These are phyloP conservation scores for Phytophthora cryptogea DNA, from an alignment of 352 stramenopile genomes.

Conservation along the genomic window DNA sequence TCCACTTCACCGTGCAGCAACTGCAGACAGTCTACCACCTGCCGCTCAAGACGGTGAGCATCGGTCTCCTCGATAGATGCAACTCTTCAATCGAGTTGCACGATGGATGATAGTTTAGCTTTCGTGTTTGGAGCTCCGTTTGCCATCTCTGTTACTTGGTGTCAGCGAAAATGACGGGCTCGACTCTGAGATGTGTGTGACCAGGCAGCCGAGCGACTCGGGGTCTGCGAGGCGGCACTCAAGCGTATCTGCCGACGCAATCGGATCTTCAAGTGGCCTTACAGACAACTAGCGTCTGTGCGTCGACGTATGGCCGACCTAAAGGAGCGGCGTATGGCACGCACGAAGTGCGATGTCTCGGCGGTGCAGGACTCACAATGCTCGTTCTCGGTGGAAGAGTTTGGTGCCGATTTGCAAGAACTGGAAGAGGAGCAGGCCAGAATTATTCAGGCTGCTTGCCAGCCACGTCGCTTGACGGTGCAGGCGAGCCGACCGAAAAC, in stretches of 20 bases:
- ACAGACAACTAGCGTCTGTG: slow-evolving; percentile 68
- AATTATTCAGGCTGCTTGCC: slow-evolving; percentile 36
- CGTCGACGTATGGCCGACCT: slow-evolving; percentile 51
- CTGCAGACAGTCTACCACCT: slow-evolving; percentile 74
- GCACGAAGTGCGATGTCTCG: not conserved
- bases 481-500: not conserved
- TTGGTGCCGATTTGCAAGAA: slow-evolving; percentile 24
- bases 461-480: slow-evolving; percentile 1
- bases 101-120: too few relatives aligned
- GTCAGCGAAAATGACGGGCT: slow-evolving; percentile 20
- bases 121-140: not conserved
- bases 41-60: slow-evolving; percentile 66
- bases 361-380: not conserved
- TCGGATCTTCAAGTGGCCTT: slow-evolving; percentile 75
- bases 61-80: too few relatives aligned
- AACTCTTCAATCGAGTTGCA: too few relatives aligned
- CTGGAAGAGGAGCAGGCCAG: slow-evolving; percentile 35
- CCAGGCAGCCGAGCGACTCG: slow-evolving; percentile 62
- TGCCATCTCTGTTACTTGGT: not conserved
- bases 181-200: slow-evolving; percentile 14
- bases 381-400: slow-evolving; percentile 4
- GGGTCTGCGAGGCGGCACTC: slow-evolving; percentile 78
- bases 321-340: slow-evolving; percentile 6
- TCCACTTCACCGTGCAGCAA: slow-evolving; percentile 62
- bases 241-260: slow-evolving; percentile 83